A percentile compares a stretch with the other conserved stretches of the same genome.
Conservation (phyloP, 1,284 basidiomycete genomes). For the Fomes fomentarius region DNA sequence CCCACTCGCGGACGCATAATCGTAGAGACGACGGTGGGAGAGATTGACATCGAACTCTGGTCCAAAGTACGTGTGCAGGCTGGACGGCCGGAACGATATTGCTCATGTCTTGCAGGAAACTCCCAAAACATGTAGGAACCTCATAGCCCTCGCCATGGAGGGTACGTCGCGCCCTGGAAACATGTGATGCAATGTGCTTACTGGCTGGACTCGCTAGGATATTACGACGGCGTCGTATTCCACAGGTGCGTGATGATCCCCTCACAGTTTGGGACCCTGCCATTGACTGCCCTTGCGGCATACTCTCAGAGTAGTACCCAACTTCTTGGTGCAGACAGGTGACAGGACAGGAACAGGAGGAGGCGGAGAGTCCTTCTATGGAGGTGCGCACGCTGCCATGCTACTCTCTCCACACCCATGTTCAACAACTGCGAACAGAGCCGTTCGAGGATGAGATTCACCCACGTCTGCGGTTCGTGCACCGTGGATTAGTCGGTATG, state of each 20-base stretch:
- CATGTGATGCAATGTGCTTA: not conserved
- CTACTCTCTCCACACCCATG: too few species aligned
- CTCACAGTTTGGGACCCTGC: too few species aligned
- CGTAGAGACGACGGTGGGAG: constrained; percentile 88
- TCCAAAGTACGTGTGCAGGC: constrained; percentile 59
- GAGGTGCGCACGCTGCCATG: constrained; percentile 57
- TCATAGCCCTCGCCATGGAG: constrained; percentile 89
- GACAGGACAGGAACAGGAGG: constrained; percentile 90
- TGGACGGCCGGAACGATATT: not conserved
- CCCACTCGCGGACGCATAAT: constrained; percentile 88
- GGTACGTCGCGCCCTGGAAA: constrained; percentile 52
- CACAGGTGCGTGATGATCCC: constrained; percentile 81
- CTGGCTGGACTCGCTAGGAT: constrained; percentile 55
- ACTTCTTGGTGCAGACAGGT: constrained; percentile 94
- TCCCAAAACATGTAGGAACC: constrained; percentile 93
- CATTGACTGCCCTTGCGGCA: too few species aligned
- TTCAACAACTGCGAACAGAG: too few species aligned
- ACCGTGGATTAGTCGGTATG: constrained; percentile 93
- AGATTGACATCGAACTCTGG: constrained; percentile 96
- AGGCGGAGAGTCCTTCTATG: constrained; percentile 92
- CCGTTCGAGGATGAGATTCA: constrained; percentile 95
- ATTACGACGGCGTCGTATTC: constrained; percentile 95
- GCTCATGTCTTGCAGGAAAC: constrained; percentile 63
- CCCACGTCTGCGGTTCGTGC: constrained; percentile 80
- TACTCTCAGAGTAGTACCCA: constrained; percentile 72